Evolutionary conservation across 2,329 filamentous ascomycete species (phyloP).

Genomic region (Penicillium sp.): DNA sequence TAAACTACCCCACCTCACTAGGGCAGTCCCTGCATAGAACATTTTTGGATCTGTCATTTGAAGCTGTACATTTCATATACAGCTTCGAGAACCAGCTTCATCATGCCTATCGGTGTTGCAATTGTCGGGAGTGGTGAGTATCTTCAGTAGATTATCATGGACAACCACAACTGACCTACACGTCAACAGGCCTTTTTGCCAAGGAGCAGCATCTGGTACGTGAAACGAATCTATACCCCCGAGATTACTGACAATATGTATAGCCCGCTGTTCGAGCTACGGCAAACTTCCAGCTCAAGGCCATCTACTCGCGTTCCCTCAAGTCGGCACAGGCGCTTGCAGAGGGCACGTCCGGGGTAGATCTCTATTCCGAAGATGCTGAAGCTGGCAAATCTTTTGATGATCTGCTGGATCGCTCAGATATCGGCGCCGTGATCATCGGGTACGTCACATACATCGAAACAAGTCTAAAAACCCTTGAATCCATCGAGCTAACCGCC

Average conservation of each 20-base stretch:
- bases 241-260: slow-evolving; percentile 4
- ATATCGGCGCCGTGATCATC: slow-evolving; percentile 51
- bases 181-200: slow-evolving; percentile 49
- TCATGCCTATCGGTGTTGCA: slow-evolving; percentile 46
- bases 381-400: slow-evolving; percentile 43
- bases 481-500: background rate
- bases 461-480: background rate
- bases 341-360: slow-evolving; percentile 35
- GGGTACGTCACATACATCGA: slow-evolving; percentile 34
- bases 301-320: slow-evolving; percentile 56
- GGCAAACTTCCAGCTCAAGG: slow-evolving; percentile 47
- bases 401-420: slow-evolving; percentile 46
- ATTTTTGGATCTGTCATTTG: background rate
- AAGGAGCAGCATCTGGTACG: slow-evolving; percentile 53
- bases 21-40: slow-evolving; percentile 1
- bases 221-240: background rate
- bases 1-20: slow-evolving; percentile 10
- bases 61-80: background rate
- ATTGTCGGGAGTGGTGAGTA: slow-evolving; percentile 50
- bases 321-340: slow-evolving; percentile 49
- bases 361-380: slow-evolving; percentile 55
- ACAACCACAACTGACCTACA: slow-evolving; percentile 1
- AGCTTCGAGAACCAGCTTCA: background rate
- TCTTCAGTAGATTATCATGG: background rate
- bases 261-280: slow-evolving; percentile 51